Evolutionary conservation across 2,329 filamentous ascomycete genomes (phyloP), one percentile per base, ranked within the genome.

Genomic region (Chalara sp.): DNA sequence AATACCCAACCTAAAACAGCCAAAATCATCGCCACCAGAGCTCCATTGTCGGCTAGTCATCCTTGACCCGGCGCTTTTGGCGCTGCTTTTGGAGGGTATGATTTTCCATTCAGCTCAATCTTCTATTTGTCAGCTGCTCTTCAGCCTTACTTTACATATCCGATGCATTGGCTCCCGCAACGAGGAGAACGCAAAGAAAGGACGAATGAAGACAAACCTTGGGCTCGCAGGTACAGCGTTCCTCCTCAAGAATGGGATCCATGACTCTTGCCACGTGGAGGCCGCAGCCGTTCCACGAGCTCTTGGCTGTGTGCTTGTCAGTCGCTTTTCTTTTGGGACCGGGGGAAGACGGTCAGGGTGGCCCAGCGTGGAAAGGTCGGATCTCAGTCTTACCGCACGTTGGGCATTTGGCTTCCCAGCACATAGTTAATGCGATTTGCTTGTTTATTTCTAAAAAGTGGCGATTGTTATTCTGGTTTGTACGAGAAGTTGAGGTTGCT

Each of bases 51-150:
- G 32, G 12, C 12, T 44, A 13, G 12, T 29, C 41, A 44, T 11
- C 28, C 44, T 44, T 6, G 41, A 37, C 35, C 3, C 3, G 13
- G 35, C 35, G 10, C 10, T 11, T 39, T 39, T 10, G 35, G 10
- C 35, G 28, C 41, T 21, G 41, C 12, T 8, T 12, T 44, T 21
- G 12, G 28, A 12, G 41, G 35, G 35, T 37, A 37, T 8, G 35
- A 37, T n/a, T 37, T 37, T 21, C 41, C 12, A n/a, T 29, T 21
- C 41, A 11, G 31, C 31, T 11, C 35, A 32, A 40, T 37, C 21
- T 53, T 32, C 42, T 39, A 47, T 47, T 49, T 43, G 21, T 10
- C 41, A 32, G 50, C 32, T 45, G 48, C 31, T 31, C 45, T 50
- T 46, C 53, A 46, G 43, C 3, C 6, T 13, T 21, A 13, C 12